Conservation (phyloP, 768 basidiomycete species). For the Lactifluus subvellereus region DNA sequence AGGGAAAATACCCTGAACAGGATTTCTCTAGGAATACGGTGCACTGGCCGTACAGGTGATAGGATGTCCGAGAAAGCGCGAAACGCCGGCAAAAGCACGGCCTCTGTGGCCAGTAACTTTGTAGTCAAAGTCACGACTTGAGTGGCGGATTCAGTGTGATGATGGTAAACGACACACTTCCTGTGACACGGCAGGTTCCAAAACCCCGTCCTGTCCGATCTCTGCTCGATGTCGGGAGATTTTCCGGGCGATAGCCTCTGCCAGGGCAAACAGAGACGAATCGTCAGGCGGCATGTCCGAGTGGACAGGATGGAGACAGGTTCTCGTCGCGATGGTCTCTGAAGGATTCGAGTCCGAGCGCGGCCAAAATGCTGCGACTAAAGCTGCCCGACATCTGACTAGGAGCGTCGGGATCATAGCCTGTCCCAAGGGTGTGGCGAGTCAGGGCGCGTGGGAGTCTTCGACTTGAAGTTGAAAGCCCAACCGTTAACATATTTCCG, state of each 20-base stretch:
- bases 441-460: slow-evolving; percentile 11
- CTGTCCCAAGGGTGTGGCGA: background rate
- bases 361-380: background rate
- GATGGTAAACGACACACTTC: slow-evolving; percentile 8
- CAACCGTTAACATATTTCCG: background rate
- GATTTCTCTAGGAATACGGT: background rate
- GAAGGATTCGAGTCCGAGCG: background rate
- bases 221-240: background rate
- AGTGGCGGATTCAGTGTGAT: background rate
- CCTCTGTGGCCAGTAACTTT: slow-evolving; percentile 7
- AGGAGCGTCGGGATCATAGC: slow-evolving; percentile 7
- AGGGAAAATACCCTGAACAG: slow-evolving; percentile 1
- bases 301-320: background rate
- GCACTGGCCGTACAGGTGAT: slow-evolving; percentile 2
- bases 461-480: background rate
- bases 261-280: slow-evolving; percentile 1
- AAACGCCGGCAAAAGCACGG: slow-evolving; percentile 10
- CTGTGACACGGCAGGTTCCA: background rate
- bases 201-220: background rate
- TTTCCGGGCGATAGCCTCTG: slow-evolving; percentile 4
- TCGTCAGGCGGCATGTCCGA: background rate
- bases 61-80: background rate
- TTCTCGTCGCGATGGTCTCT: background rate
- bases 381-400: background rate
- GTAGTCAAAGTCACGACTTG: background rate